These are phyloP conservation scores for Rhodamnia argentea DNA, from an alignment of 345 rosid genomes.

Conservation along the genomic window DNA sequence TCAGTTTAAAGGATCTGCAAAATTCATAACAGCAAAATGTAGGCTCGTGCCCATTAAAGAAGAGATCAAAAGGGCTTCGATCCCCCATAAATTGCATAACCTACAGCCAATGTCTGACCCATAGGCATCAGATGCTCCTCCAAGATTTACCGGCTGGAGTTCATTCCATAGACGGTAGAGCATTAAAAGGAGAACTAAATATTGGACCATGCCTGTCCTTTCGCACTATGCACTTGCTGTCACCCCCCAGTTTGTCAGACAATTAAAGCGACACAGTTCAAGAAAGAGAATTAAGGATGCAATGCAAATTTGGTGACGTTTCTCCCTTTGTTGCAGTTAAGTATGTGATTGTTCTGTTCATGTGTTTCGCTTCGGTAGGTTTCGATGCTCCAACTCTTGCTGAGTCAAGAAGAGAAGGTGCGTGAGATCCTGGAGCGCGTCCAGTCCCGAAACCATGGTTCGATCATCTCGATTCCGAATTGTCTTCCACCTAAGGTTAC, in stretches of 20 bases:
- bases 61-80: neutral
- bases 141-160: neutral
- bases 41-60: neutral
- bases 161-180: neutral
- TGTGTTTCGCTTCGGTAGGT: constrained; percentile 28
- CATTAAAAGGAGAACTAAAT: neutral
- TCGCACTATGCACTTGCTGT: neutral
- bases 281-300: neutral
- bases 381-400: constrained; percentile 55
- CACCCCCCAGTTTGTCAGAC: neutral
- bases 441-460: constrained; percentile 30
- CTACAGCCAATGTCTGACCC: neutral
- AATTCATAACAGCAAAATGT: too few relatives aligned
- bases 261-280: neutral
- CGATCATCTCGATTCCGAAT: constrained; percentile 42
- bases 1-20: neutral
- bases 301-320: neutral
- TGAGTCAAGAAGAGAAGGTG: constrained; percentile 73
- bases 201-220: constrained; percentile 1
- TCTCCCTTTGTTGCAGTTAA: neutral
- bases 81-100: neutral
- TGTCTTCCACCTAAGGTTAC: constrained; percentile 77
- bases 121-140: neutral
- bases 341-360: neutral
- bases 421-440: constrained; percentile 52